Percentiles rank a stretch among this genome's conserved stretches.
Conservation (phyloP, 208 protist species). For the Trichomonas vaginalis region DNA sequence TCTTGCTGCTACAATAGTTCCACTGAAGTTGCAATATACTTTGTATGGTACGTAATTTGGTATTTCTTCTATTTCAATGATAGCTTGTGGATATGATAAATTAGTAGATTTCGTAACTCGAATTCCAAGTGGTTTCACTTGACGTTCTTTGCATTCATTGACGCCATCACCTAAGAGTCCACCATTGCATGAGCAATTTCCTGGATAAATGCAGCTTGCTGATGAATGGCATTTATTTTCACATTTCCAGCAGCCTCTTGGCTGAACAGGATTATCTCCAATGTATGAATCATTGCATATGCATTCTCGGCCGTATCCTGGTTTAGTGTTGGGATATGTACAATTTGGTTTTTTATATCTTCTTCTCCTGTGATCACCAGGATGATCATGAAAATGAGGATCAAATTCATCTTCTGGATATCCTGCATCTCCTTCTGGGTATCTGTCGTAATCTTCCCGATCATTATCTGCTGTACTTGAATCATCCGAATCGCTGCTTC, state of each 20-base stretch:
- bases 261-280: not conserved
- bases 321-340: not conserved
- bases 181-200: not conserved
- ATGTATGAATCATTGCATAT: not conserved
- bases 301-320: not conserved
- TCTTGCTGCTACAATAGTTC: not conserved
- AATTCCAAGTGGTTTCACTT: not conserved
- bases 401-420: no score
- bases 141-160: not conserved
- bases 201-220: not conserved
- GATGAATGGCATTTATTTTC: not conserved
- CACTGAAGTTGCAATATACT: not conserved
- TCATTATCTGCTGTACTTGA: no score
- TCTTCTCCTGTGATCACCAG: not conserved
- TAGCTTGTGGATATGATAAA: not conserved
- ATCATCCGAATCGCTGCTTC: no score
- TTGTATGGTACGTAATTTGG: not conserved
- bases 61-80: not conserved
- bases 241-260: not conserved
- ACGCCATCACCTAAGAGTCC: not conserved
- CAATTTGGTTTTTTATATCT: not conserved
- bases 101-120: not conserved
- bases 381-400: not conserved
- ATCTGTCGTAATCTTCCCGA: no score
- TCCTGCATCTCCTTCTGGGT: no score